Conservation (phyloP, 2,329 filamentous ascomycete genomes). For the Diplodia seriata region DNA sequence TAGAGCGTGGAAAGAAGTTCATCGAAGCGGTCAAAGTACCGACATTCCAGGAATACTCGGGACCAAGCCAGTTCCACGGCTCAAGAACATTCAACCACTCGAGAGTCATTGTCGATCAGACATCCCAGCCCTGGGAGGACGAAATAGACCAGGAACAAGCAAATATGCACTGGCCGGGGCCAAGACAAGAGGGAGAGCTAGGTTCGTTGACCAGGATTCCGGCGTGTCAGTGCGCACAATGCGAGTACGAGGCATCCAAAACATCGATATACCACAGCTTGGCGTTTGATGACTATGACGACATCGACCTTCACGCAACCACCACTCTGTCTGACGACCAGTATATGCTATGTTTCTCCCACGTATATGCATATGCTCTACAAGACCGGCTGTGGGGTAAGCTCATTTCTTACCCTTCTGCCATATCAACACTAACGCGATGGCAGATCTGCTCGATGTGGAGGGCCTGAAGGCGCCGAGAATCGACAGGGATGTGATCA, state of each 20-base stretch:
- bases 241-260: no score
- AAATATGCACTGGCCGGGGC: no score
- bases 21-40: background rate
- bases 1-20: background rate
- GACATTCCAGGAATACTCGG: background rate
- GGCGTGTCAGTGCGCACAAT: no score
- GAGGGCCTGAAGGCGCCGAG: background rate
- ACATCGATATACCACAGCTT: background rate
- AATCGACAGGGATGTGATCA: constrained; percentile 24
- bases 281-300: background rate
- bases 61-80: background rate
- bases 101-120: no score
- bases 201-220: no score
- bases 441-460: background rate
- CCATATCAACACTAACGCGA: no score
- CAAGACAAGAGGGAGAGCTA: no score
- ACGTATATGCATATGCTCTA: background rate
- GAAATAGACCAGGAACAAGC: no score
- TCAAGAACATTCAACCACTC: no score
- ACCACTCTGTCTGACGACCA: background rate
- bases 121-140: no score
- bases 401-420: no score
- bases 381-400: background rate
- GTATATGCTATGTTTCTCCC: background rate
- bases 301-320: background rate